Evolutionary conservation across 176 grass and related monocot genomes (phyloP).

Genomic region (Thalia dealbata): DNA sequence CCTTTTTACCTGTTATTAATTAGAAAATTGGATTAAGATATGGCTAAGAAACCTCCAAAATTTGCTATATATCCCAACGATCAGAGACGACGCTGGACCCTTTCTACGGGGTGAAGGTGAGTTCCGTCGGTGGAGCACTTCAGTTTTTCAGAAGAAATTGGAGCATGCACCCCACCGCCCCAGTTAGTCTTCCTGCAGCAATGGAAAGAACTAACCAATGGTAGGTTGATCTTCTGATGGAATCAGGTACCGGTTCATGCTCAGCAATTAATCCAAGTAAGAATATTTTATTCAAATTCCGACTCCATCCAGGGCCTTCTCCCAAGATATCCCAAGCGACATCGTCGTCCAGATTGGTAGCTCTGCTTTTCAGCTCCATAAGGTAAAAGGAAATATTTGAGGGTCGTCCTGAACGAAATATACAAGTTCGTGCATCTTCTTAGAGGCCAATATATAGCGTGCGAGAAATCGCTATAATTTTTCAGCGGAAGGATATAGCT

Average conservation of each 20-base stretch:
- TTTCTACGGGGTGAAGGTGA: background rate
- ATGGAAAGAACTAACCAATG: slow-evolving; percentile 72
- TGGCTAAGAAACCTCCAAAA: slow-evolving; percentile 22
- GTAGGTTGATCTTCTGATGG: slow-evolving; percentile 16
- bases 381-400: slow-evolving; percentile 31
- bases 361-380: slow-evolving; percentile 67
- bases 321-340: slow-evolving; percentile 43
- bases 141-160: no score
- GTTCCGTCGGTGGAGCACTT: no score
- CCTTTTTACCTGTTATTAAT: background rate
- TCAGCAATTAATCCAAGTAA: no score
- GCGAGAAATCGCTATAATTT: no score
- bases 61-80: background rate
- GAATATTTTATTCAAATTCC: no score
- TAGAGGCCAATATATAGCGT: no score
- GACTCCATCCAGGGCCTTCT: slow-evolving; percentile 35
- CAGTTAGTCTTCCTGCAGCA: slow-evolving; percentile 19
- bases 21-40: slow-evolving; percentile 7
- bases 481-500: no score
- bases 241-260: background rate
- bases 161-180: no score
- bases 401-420: no score
- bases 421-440: no score
- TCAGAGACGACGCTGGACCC: background rate
- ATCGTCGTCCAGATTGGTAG: slow-evolving; percentile 42